Conservation (phyloP, 1,139 yeast genomes). For the Entelexis paramagnoliae region DNA sequence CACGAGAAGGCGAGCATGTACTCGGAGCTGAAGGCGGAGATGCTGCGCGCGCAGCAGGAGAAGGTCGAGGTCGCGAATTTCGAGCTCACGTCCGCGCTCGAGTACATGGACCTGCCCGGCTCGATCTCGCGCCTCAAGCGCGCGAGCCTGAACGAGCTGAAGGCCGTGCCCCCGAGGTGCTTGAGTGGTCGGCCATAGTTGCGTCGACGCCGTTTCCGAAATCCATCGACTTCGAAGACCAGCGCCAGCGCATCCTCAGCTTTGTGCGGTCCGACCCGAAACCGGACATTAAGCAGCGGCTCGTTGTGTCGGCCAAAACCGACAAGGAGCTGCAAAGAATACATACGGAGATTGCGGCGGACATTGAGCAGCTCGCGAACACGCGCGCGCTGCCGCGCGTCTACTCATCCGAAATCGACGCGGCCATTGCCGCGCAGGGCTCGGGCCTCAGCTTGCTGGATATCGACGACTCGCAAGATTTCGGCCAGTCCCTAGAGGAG, state of each 20-base stretch:
- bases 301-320: slow-evolving; percentile 57
- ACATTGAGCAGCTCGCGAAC: slow-evolving; percentile 27
- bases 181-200: slow-evolving; percentile 31
- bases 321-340: slow-evolving; percentile 49
- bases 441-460: slow-evolving; percentile 40
- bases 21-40: slow-evolving; percentile 78
- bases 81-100: slow-evolving; percentile 67
- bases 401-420: slow-evolving; percentile 6
- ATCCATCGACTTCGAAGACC: slow-evolving; percentile 23
- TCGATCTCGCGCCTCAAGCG: slow-evolving; percentile 15
- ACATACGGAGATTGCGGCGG: slow-evolving; percentile 33
- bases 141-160: slow-evolving; percentile 39
- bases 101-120: slow-evolving; percentile 61
- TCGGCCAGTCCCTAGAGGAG: slow-evolving; percentile 34
- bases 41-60: slow-evolving; percentile 66
- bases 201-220: slow-evolving; percentile 4
- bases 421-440: background rate
- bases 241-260: slow-evolving; percentile 22
- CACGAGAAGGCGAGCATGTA: slow-evolving; percentile 81
- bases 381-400: slow-evolving; percentile 1
- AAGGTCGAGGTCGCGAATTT: slow-evolving; percentile 68
- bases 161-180: slow-evolving; percentile 26
- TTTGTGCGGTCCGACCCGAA: slow-evolving; percentile 3
- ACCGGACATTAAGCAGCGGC: slow-evolving; percentile 44
- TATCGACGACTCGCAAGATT: slow-evolving; percentile 42